Evolutionary conservation across 352 stramenopile genomes (phyloP).

Genomic region (Paralagenidium karlingii): DNA sequence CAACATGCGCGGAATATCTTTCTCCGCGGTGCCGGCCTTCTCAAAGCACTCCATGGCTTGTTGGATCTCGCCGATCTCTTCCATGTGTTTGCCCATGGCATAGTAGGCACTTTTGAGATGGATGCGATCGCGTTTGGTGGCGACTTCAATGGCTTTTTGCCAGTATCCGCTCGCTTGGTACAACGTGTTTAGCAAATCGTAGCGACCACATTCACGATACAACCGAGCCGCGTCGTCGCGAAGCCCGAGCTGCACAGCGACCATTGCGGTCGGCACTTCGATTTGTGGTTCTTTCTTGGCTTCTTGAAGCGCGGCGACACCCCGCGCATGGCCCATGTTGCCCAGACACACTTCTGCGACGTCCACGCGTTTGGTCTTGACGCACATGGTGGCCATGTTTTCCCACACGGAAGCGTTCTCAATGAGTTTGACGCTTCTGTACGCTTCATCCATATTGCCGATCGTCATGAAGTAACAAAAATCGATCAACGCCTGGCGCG

Average conservation of each 20-base stretch:
- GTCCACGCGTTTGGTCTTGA: constrained; percentile 92
- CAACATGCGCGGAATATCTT: constrained; percentile 91
- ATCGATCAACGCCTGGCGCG: constrained; percentile 83
- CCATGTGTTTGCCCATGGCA: constrained; percentile 81
- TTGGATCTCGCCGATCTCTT: constrained; percentile 77
- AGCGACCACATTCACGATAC: constrained; percentile 85
- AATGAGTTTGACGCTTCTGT: constrained; percentile 88
- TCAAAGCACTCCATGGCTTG: constrained; percentile 90
- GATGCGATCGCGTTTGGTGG: constrained; percentile 82
- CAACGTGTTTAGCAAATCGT: constrained; percentile 87
- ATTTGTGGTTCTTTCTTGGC: constrained; percentile 51
- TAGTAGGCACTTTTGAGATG: constrained; percentile 88
- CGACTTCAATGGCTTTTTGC: constrained; percentile 84
- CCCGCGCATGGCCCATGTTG: constrained; percentile 90
- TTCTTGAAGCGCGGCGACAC: constrained; percentile 78
- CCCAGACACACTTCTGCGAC: constrained; percentile 90
- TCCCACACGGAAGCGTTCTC: constrained; percentile 89
- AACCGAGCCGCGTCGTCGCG: constrained; percentile 85
- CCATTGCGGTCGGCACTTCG: constrained; percentile 80
- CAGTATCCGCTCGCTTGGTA: constrained; percentile 87
- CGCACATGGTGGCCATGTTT: constrained; percentile 94
- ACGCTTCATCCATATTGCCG: constrained; percentile 93
- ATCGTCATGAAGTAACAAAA: constrained; percentile 94
- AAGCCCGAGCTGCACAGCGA: constrained; percentile 88
- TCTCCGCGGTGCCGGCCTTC: constrained; percentile 74